These are phyloP conservation scores for Celoporthe dispersa DNA, from an alignment of 2,329 filamentous ascomycete species.

Conservation along the genomic window DNA sequence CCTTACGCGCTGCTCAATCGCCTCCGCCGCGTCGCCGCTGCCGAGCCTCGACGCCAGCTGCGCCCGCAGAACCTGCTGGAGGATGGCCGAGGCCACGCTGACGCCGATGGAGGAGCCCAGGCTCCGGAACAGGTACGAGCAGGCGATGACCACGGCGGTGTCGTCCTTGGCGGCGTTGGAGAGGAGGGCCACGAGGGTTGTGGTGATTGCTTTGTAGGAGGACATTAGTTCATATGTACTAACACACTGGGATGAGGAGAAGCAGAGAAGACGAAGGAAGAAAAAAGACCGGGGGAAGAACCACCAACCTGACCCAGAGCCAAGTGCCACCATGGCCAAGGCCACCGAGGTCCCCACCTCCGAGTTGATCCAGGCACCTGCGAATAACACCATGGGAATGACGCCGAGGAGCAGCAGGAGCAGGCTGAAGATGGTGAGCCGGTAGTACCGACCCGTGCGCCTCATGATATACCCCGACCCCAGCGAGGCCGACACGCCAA, in stretches of 20 bases:
- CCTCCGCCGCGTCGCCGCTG: slow-evolving; percentile 61
- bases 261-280: not conserved
- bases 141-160: slow-evolving; percentile 76
- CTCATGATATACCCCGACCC: slow-evolving; percentile 70
- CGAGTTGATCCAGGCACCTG: slow-evolving; percentile 56
- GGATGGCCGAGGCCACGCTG: slow-evolving; percentile 70
- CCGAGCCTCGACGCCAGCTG: slow-evolving; percentile 58
- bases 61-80: slow-evolving; percentile 69
- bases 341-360: slow-evolving; percentile 59
- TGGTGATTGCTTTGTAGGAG: slow-evolving; percentile 68
- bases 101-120: slow-evolving; percentile 78
- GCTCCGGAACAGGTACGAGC: slow-evolving; percentile 80
- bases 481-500: slow-evolving; percentile 66
- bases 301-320: slow-evolving; percentile 44
- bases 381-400: slow-evolving; percentile 60
- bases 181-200: slow-evolving; percentile 72
- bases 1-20: slow-evolving; percentile 71
- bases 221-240: no score
- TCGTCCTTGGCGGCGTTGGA: slow-evolving; percentile 70
- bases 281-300: not conserved
- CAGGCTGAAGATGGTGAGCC: slow-evolving; percentile 65
- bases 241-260: no score
- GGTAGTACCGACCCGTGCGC: slow-evolving; percentile 72
- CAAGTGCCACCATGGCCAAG: slow-evolving; percentile 53
- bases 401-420: slow-evolving; percentile 56